phyloP scores from a whole-genome alignment of 176 grass and related monocot species.

The Aechmea fasciata region DNA sequence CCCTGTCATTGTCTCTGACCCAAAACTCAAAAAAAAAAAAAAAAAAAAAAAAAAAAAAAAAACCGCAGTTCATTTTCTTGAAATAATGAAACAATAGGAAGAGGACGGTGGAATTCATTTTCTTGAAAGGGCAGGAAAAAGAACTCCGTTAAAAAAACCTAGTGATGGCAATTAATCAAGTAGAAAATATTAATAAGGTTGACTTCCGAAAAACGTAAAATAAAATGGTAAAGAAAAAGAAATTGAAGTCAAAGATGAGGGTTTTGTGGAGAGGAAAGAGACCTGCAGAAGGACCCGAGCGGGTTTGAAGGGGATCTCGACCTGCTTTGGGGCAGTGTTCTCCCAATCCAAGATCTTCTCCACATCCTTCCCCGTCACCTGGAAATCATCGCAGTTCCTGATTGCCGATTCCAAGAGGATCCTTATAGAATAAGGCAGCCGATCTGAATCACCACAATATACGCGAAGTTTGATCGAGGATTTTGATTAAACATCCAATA shows the following conservation, averaged over 20 bases:
- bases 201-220: neutral
- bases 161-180: neutral
- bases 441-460: constrained; percentile 35
- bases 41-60: no score
- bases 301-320: constrained; percentile 93
- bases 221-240: neutral
- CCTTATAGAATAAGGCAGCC: constrained; percentile 83
- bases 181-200: neutral
- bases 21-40: no score
- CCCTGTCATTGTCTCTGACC: no score
- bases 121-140: constrained; percentile 14
- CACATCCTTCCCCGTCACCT: constrained; percentile 83
- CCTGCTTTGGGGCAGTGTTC: constrained; percentile 74
- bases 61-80: neutral
- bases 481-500: neutral
- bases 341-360: constrained; percentile 96
- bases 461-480: neutral
- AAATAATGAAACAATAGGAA: constrained; percentile 8
- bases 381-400: constrained; percentile 92
- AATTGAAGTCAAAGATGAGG: neutral
- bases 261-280: neutral
- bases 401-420: constrained; percentile 94
- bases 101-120: constrained; percentile 23
- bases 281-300: constrained; percentile 96
- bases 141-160: no score